These are phyloP conservation scores for Leptodontidium sp. DNA, from an alignment of 2,329 filamentous ascomycete species.

Conservation along the genomic window DNA sequence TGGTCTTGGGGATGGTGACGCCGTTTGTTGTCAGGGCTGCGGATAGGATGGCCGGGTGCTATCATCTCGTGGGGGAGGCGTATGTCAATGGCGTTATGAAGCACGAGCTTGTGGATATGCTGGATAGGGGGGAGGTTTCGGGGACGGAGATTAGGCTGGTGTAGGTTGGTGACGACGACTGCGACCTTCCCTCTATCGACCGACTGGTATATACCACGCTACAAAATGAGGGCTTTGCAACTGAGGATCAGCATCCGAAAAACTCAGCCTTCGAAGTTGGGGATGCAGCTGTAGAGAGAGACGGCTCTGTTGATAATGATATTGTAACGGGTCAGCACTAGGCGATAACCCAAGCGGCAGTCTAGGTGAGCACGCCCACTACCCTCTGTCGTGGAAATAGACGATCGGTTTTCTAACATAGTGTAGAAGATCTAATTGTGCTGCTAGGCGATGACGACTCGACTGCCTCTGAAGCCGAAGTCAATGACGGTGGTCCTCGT, in stretches of 20 bases:
- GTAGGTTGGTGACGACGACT: conserved; percentile 20
- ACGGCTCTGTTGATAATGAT: conserved; percentile 27
- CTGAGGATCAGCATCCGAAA: conserved; percentile 23
- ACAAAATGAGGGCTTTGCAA: conserved; percentile 32
- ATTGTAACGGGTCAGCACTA: conserved; percentile 25
- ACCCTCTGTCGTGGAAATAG: conserved; percentile 26
- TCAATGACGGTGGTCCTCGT: conserved; percentile 28
- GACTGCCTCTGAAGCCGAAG: conserved; percentile 32
- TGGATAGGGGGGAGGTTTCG: no score
- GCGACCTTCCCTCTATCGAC: conserved; percentile 34
- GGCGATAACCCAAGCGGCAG: conserved; percentile 23
- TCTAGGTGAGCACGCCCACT: not conserved
- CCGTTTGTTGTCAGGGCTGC: no score
- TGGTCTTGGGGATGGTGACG: no score
- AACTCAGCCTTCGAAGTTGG: conserved; percentile 28
- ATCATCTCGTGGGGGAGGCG: no score
- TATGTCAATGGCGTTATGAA: no score
- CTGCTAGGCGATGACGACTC: conserved; percentile 31
- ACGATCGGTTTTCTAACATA: conserved; percentile 30
- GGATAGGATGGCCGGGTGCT: no score
- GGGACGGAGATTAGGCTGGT: no score
- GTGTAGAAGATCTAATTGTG: conserved; percentile 30
- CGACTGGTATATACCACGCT: conserved; percentile 32
- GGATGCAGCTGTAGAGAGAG: conserved; percentile 23
- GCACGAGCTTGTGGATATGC: no score